Base-by-base conservation (phyloP, 805 yeast genomes). In the Wickerhamiella occidentalis region DNA sequence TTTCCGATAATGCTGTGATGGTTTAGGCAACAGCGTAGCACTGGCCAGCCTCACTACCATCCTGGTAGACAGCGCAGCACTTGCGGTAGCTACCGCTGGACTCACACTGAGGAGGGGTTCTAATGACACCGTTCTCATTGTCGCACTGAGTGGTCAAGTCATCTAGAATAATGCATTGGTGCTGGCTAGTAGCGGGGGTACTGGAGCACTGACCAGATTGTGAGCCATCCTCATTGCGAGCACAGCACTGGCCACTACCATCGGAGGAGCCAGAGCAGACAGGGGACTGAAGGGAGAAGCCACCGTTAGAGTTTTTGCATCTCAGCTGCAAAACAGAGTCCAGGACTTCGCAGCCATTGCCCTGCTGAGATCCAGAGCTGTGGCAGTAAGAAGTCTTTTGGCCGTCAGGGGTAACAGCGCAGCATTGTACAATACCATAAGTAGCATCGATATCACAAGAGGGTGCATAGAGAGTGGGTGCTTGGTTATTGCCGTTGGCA, bases 201-300 rank as follows among this genome's bases (percentile, higher is more conserved):
- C 9, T 12, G 12, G 17, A 5, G 33, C 47, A 45, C 23, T 35
- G 38, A 11, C 29, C 3, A 18, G 40, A 21, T 3, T 21, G 13
- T 11, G 40, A 15, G 23, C 41, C 47, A 13, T 35, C 47, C n/a
- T 45, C 19, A 21, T 45, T 45, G 40, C 21, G 35, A 15, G 47
- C 38, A 25, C 47, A 45, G 47, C 47, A 45, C 26, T 22, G 15
- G 29, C 36, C 23, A 28, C 42, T 37, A 12, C 43, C 48, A 28
- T 25, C 42, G 21, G 42, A 35, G 28, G 18, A 18, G n/a, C 23
- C 25, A 6, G 36, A 23, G 28, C 43, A 45, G 21, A 18, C 9
- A 23, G 48, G 48, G 13, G 37, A 26, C n/a, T 15, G 19, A 8
- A 28, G 22, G 28, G 43, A 25, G 29, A 23, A 15, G n/a, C 23